These are phyloP conservation scores for Hypoxylon sp. DNA, from an alignment of 2,329 filamentous ascomycete genomes.

Conservation along the genomic window DNA sequence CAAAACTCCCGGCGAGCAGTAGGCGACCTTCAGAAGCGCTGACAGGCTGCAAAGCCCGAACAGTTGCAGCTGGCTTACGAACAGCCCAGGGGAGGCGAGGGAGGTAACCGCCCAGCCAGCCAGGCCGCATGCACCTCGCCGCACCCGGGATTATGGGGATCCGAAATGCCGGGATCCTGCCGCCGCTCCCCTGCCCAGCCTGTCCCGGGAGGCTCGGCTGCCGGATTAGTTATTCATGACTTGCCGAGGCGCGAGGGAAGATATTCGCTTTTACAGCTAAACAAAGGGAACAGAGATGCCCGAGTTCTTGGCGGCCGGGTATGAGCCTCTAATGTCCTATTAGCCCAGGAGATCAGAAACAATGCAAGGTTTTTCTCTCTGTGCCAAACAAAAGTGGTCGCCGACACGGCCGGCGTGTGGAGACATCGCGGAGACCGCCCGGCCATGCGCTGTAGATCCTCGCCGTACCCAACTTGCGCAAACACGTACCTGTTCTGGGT, in stretches of 20 bases:
- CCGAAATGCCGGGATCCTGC: not conserved
- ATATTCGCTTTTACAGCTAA: not conserved
- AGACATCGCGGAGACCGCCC: conserved; percentile 16
- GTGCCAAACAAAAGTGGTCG: conserved; percentile 21
- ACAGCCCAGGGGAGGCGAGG: not conserved
- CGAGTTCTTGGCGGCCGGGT: not conserved
- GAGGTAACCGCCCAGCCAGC: conserved; percentile 12
- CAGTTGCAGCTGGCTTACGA: conserved; percentile 8
- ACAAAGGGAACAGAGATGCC: not conserved
- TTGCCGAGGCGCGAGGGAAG: not conserved
- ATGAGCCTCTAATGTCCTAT: conserved; percentile 4
- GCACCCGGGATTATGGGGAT: conserved; percentile 17
- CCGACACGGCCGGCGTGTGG: conserved; percentile 25
- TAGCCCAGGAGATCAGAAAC: conserved; percentile 10
- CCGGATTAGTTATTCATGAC: not conserved
- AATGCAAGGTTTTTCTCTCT: not conserved
- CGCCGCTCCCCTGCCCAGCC: not conserved
- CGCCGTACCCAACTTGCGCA: not conserved
- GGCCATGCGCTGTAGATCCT: conserved; percentile 7
- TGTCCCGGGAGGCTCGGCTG: not conserved
- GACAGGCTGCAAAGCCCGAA: conserved; percentile 18
- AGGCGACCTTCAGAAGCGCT: not conserved
- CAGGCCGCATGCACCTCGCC: conserved; percentile 30
- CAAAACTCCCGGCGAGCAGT: conserved; percentile 8
- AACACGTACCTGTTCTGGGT: too few species aligned